Evolutionary conservation across 345 rosid genomes (phyloP), one percentile per base, ranked within the genome.

Genomic region (Brassica cretica): DNA sequence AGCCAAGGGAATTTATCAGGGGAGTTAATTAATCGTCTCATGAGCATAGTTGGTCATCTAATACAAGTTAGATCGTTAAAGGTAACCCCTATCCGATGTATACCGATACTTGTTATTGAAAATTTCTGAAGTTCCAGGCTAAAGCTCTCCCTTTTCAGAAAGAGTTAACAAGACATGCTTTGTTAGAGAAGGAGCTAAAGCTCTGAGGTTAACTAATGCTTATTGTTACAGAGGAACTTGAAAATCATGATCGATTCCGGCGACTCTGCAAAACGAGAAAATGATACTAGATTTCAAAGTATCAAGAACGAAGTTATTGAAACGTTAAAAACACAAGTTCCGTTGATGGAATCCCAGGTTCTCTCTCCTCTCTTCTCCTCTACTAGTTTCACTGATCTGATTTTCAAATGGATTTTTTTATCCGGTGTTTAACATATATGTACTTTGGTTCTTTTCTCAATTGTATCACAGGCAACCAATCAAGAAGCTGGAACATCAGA

Each of bases 61-160:
- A 90, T 94, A 78, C 98, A 92, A 82, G 96, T 92, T 46, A 89
- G 98, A 84, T 91, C 98, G 41, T 90, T 94, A 6, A 92, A 94
- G 98, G 98, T 94, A 87, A 27, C 32, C 5, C 41, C 39, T 66
- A 39, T 59, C 71, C 66, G 61, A 66, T 71, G 49, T 35, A 58
- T 65, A 6, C 70, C 29, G 24, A 19, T 30, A 56, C 59, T 55
- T 71, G 4, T 37, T 58, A 58, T 21, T 30, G 15, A 12, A 49
- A 5, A 49, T 70, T 37, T 68, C 15, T 2, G 8, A 41, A 25
- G 46, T 60, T 76, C 33, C 3, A 61, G 63, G 62, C 41, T 27
- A 41, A 41, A 58, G 29, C 25, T 56, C 35, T 56, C 66, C n/a
- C 2, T 0, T 59, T 29, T 21, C 56, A 58, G 53, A 5, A 11